Evolutionary conservation across 164 flowering plant species (phyloP), one percentile per base, ranked within the genome.

Genomic region (Cinnamomum chago): DNA sequence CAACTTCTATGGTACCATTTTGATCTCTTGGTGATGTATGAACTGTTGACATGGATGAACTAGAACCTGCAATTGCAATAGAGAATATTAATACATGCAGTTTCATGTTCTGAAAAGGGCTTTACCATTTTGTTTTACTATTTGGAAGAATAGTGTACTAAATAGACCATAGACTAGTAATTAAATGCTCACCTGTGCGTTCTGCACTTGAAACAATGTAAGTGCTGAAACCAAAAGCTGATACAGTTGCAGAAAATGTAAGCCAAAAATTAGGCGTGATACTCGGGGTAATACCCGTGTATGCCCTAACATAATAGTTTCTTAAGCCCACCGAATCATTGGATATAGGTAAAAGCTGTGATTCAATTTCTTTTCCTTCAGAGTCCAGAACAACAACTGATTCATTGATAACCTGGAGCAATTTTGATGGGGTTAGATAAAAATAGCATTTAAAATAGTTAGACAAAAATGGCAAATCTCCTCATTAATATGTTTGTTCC

Each of bases 191-290:
- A 90, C 97, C 97, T 87, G 84, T 50, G 17, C 58, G 30, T 82
- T 85, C 85, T 28, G 84, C 81, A 67, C 62, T 77, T 50, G 95
- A 85, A 67, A 94, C 79, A 62, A 71, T 70, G 72, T 92, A 95
- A 24, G 95, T 89, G 83, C 84, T 92, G 88, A 88, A 93, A 79
- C 99, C 99, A 80, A 95, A 89, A 47, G 97, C 96, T 64, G 97
- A 97, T 50, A 87, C 92, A 80, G 96, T 78, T 60, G 86, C 97
- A 35, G 81, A 24, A 85, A 93, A 91, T 50, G 88, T 94, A 73
- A 95, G 91, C 97, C 91, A 91, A 83, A 85, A 92, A 73, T 85
- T 90, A 4, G 92, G 89, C 24, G 86, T 67, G 65, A 52, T 77
- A 62, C 80, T 68, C 66, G 90, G 83, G 27, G 83, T 79, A 76